Evolutionary conservation across 2,329 filamentous ascomycete species (phyloP), one percentile per base, ranked within the genome.

Genomic region (Aspergillaceae sp.): DNA sequence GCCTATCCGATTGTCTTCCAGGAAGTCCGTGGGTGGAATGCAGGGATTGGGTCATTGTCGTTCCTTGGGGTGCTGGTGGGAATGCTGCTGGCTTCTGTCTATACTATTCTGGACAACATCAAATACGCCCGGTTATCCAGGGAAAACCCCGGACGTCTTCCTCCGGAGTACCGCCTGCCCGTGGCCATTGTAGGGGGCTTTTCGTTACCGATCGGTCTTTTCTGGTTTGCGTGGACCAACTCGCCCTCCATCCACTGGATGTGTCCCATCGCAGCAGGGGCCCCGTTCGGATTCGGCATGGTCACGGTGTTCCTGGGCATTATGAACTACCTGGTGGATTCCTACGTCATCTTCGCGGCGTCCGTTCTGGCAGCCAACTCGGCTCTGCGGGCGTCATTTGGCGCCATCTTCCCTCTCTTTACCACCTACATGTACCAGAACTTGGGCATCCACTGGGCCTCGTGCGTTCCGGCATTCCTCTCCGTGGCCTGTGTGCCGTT

Each of bases 221-320:
- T 80, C 60, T 78, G 75, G 76, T 76, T 80, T 44, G 77, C 76
- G 0, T 80, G 77, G 77, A 78, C 77, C 0, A 75, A 76, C 43
- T 73, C 64, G 41, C 68, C 61, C 50, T 60, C 56, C 7, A 58
- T 67, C 43, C 65, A 67, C 53, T 68, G 65, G 65, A 61, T 67
- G 48, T 62, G 57, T 2, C 59, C 59, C 10, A 60, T 68, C 43
- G 57, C 64, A 7, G 64, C 59, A 3, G 59, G 57, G 3, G 66
- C 56, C 1, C 60, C 65, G 0, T 68, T 70, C 42, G 68, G 67
- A 5, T 68, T 70, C 37, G 68, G 68, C 32, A 61, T 68, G 51
- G 62, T 70, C 3, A 50, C 68, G 7, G 58, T 69, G 7, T 70
- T 68, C 52, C 56, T 70, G 10, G 59, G 61, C 30, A 54, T 65